Evolutionary conservation across 345 rosid genomes (phyloP), one percentile per base, ranked within the genome.

Genomic region (Triadica sebifera): DNA sequence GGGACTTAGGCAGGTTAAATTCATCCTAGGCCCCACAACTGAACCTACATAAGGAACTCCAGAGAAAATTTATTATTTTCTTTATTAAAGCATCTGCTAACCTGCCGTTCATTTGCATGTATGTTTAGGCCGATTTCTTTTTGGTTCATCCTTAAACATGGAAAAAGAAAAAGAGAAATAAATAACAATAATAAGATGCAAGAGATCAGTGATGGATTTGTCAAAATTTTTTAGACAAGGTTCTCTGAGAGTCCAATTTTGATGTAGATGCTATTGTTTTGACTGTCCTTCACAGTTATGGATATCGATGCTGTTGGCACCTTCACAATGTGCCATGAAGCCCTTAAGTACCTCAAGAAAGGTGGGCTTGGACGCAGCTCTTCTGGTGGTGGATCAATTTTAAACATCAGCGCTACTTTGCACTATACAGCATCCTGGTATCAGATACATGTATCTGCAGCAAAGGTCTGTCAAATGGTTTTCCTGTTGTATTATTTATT

Each of bases 291-390:
- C 79, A 58, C 81, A 86, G 87, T 86, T 19, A 71, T 87, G 34
- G 90, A 87, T 12, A 87, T 85, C 12, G 88, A 87, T 52, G 62
- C 88, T 6, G 86, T 85, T 11, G 88, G 90, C 72, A 87, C 90
- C 62, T 87, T 80, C 69, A 85, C 82, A 6, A 85, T 87, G 85
- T 83, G 90, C 75, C 88, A 50, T 24, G 85, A 84, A 76, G 85
- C 90, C n/a, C 75, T 85, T 25, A 80, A 83, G 70, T 85, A 85
- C 75, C 85, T 87, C 10, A 80, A 80, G 82, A 81, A 78, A 70
- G 84, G 86, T 8, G 83, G 81, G 16, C 79, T 29, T 0, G 86
- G 86, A 34, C 72, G 43, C 78, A 70, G 77, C 81, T 69, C 75
- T 53, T 47, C 65, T 0, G 59, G 63, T 0, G 83, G 85, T 16